A percentile compares a stretch with the other conserved stretches of the same genome.
These are phyloP conservation scores for Aureobasidium sp. DNA, from an alignment of 2,329 filamentous ascomycete genomes.

Conservation along the genomic window DNA sequence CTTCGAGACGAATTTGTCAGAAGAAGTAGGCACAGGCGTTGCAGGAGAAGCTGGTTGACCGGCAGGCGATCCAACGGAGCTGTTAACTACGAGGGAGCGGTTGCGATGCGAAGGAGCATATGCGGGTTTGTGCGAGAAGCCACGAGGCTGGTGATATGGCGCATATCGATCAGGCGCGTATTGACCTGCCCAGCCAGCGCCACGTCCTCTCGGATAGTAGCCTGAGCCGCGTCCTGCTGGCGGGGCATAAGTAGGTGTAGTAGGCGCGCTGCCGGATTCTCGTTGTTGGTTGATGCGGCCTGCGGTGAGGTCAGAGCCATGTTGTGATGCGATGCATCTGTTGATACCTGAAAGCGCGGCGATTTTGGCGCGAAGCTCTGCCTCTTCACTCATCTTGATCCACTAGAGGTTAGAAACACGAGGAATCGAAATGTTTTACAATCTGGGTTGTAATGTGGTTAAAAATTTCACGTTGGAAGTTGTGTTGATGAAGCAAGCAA, in stretches of 20 bases:
- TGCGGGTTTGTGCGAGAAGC: constrained; percentile 3
- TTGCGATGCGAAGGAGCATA: constrained; percentile 13
- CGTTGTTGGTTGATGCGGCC: constrained; percentile 15
- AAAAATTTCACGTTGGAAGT: not conserved
- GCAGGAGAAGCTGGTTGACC: constrained; percentile 4
- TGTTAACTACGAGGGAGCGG: constrained; percentile 13
- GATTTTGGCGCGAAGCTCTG: constrained; percentile 15
- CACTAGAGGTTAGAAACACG: not conserved
- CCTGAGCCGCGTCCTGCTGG: not conserved
- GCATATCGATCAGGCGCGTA: constrained; percentile 10
- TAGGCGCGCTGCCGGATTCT: not conserved
- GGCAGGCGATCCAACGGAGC: not conserved
- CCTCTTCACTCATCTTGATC: constrained; percentile 14
- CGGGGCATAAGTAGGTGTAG: not conserved
- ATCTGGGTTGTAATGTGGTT: not conserved
- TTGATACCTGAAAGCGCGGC: constrained; percentile 13
- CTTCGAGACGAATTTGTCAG: constrained; percentile 11
- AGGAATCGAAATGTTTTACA: not conserved
- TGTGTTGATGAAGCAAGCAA: not conserved
- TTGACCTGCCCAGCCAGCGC: constrained; percentile 2
- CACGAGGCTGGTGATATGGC: constrained; percentile 11
- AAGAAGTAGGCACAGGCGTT: not conserved
- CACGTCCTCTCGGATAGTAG: not conserved
- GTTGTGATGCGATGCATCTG: not conserved
- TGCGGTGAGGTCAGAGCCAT: not conserved